Percentiles rank a stretch among this genome's conserved stretches.
Evolutionary conservation across 2,329 filamentous ascomycete species (phyloP).

Genomic region (Elsinoe perseae): DNA sequence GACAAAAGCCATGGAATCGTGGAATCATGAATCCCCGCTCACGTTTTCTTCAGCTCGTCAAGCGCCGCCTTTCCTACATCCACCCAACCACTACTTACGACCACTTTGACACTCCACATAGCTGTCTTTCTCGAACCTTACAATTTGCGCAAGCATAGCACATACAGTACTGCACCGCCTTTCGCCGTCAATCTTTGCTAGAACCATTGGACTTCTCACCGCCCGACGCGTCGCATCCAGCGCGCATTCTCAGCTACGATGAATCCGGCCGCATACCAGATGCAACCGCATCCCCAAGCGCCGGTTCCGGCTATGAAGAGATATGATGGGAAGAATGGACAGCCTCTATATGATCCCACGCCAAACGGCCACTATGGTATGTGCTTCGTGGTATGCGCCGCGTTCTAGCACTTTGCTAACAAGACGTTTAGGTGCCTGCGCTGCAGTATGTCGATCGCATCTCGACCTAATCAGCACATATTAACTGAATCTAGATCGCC

Average conservation of each 20-base stretch:
- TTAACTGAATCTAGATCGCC: conserved; percentile 61
- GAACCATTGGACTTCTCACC: not conserved
- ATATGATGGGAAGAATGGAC: conserved; percentile 45
- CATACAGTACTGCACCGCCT: not conserved
- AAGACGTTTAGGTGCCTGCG: conserved; percentile 52
- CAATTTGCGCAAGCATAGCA: not conserved
- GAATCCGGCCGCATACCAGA: conserved; percentile 22
- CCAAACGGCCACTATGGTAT: conserved; percentile 45
- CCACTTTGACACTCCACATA: not conserved
- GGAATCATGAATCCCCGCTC: conserved; percentile 8
- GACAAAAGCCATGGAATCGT: not conserved
- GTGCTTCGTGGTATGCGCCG: conserved; percentile 18
- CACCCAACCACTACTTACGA: not conserved
- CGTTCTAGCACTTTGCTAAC: not conserved
- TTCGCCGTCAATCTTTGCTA: not conserved
- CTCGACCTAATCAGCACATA: no score
- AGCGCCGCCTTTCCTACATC: conserved; percentile 8
- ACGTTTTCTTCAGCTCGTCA: conserved; percentile 14
- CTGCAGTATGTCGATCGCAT: conserved; percentile 50
- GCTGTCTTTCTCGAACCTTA: not conserved
- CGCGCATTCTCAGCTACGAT: conserved; percentile 20
- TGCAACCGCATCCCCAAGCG: conserved; percentile 25
- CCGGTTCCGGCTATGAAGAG: conserved; percentile 31
- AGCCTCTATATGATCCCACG: conserved; percentile 39
- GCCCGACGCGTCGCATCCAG: conserved; percentile 7